Conservation (phyloP, 2,329 filamentous ascomycete genomes). For the Tolypocladium ovalisporum region DNA sequence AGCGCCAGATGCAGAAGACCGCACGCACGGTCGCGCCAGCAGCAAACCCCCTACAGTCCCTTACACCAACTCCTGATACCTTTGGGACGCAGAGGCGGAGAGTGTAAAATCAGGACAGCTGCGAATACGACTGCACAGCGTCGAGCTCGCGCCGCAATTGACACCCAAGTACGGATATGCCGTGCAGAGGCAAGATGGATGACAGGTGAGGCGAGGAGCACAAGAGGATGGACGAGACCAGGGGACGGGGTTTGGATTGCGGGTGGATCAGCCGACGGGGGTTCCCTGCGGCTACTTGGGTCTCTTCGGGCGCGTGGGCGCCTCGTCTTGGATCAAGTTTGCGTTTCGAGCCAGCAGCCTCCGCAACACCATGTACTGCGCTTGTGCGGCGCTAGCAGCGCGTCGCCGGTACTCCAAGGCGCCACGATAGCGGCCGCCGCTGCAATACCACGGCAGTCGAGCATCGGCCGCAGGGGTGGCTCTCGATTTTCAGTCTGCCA, state of each 20-base stretch:
- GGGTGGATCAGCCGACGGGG: neutral
- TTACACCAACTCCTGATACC: too few species aligned
- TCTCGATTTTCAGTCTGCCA: neutral
- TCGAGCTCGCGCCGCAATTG: neutral
- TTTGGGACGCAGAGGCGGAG: too few species aligned
- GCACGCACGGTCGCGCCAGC: neutral
- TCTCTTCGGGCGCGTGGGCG: neutral
- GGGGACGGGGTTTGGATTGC: neutral
- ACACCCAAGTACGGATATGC: too few species aligned
- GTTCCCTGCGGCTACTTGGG: neutral
- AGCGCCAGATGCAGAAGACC: neutral
- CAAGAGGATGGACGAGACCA: neutral
- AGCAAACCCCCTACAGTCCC: neutral
- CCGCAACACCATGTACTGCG: neutral
- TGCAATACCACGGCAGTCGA: constrained; percentile 2
- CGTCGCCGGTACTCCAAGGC: neutral
- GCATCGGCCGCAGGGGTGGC: neutral
- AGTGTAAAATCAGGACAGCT: too few species aligned
- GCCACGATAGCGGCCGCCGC: neutral
- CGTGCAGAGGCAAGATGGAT: neutral
- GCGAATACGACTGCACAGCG: too few species aligned
- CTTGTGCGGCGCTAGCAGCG: neutral
- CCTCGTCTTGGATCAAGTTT: constrained; percentile 2
- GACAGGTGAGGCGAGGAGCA: neutral
- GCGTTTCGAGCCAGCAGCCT: neutral